phyloP scores from a whole-genome alignment of 352 stramenopile species.

The Phytophthora kernoviae region DNA sequence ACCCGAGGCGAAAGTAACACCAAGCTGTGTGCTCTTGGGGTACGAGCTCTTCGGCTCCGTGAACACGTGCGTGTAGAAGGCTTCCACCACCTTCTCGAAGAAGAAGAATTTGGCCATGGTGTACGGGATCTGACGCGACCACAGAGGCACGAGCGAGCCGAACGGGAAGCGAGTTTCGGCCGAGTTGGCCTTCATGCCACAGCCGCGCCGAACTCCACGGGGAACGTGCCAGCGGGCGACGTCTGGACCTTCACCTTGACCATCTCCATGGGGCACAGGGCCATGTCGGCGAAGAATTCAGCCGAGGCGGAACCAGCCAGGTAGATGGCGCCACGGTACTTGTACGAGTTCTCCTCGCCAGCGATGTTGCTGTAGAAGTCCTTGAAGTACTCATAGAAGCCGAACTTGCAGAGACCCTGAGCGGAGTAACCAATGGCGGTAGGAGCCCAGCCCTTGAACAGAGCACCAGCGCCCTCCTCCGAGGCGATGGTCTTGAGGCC shows the following conservation, averaged over 20 bases:
- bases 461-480: slow-evolving; percentile 79
- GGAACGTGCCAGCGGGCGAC: slow-evolving; percentile 87
- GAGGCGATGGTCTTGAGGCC: slow-evolving; percentile 88
- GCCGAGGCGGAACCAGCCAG: slow-evolving; percentile 92
- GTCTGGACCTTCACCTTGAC: slow-evolving; percentile 96
- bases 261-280: slow-evolving; percentile 95
- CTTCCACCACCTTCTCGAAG: slow-evolving; percentile 91
- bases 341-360: slow-evolving; percentile 92
- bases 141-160: slow-evolving; percentile 90
- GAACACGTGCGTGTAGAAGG: slow-evolving; percentile 90
- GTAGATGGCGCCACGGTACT: slow-evolving; percentile 93
- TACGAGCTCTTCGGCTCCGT: slow-evolving; percentile 92
- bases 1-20: slow-evolving; percentile 97
- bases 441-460: slow-evolving; percentile 92
- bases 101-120: slow-evolving; percentile 99
- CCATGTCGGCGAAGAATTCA: slow-evolving; percentile 94
- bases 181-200: slow-evolving; percentile 89
- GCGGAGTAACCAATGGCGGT: slow-evolving; percentile 92
- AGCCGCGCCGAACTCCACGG: slow-evolving; percentile 85
- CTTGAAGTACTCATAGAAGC: slow-evolving; percentile 97
- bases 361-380: slow-evolving; percentile 92
- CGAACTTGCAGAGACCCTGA: slow-evolving; percentile 94
- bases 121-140: slow-evolving; percentile 97
- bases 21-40: slow-evolving; percentile 94
- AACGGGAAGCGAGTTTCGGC: slow-evolving; percentile 92